Base-by-base conservation (phyloP, 768 basidiomycete species). In the Agrocybe chaxingu region DNA sequence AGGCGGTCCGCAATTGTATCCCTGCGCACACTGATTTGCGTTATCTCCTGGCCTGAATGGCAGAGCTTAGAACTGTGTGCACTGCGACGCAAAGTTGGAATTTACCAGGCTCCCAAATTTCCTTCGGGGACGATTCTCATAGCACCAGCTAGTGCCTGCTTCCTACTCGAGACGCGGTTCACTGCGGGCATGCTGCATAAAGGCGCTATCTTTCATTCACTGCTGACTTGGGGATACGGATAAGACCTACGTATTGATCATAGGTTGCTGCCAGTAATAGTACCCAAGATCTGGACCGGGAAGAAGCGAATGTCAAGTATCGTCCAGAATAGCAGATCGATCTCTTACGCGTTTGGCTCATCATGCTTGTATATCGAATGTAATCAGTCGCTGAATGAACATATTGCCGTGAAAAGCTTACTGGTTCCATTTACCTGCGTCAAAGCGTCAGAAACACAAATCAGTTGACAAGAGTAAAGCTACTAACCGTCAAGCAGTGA, bases 231-330 rank as follows among this genome's bases (percentile, higher is more conserved):
- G 29, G 16, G 36, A 33, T 34, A 12, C 35, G 37, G 35, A 11
- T 16, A 12, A 0, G 7, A 64, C 75, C 37, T 47, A 79, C 76
- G 78, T 77, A 63, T 87, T 80, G 10, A 75, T 72, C 78, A 81
- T 81, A 3, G 85, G 84, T 57, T 84, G 83, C 53, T 89, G 85
- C 81, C 85, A 86, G 64, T 87, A 85, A 53, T 74, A 79, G 53
- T 83, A 86, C 47, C 77, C 77, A 50, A 82, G 59, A 64, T 80
- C 72, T 76, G 49, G n/a, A 38, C 8, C 13, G 24, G 29, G 19
- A 29, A 31, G 34, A 24, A 51, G 24, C 0, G 31, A 35, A n/a
- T 3, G 24, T 24, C 24, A 43, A 40, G 45, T 33, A 24, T 36
- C 4, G 30, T 7, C 12, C 6, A 36, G 16, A 2, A 16, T 38